A percentile compares a stretch with the other conserved stretches of the same genome.
Conservation (phyloP, 768 basidiomycete species). For the Boletus rufocinnamomeus region DNA sequence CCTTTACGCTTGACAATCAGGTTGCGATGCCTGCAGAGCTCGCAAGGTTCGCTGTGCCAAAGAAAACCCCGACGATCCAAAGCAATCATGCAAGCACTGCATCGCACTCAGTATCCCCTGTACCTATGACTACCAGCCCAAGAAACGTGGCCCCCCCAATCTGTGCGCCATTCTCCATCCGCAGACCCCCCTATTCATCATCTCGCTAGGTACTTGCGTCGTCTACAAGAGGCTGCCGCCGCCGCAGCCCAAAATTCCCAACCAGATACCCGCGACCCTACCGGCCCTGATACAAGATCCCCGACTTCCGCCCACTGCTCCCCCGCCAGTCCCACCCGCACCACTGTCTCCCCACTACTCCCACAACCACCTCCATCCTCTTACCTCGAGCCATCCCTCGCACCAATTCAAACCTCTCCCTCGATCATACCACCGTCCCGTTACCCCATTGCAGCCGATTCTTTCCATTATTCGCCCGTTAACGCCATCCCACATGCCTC, state of each 20-base stretch:
- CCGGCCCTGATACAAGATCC: conserved; percentile 44
- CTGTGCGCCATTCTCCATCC: conserved; percentile 51
- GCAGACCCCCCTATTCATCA: not conserved
- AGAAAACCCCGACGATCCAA: conserved; percentile 75
- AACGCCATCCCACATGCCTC: conserved; percentile 36
- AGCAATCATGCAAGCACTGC: conserved; percentile 86
- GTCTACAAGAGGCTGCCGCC: conserved; percentile 76
- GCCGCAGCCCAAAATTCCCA: conserved; percentile 42
- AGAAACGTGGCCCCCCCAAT: conserved; percentile 92
- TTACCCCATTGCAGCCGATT: conserved; percentile 71
- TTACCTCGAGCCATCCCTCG: conserved; percentile 55
- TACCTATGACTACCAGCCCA: conserved; percentile 91
- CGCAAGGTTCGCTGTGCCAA: conserved; percentile 85
- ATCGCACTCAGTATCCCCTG: conserved; percentile 79
- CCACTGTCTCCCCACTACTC: conserved; percentile 47
- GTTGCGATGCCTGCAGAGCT: conserved; percentile 84
- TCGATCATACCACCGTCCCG: conserved; percentile 57
- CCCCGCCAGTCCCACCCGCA: conserved; percentile 50
- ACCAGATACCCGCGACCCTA: conserved; percentile 36
- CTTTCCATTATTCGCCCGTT: conserved; percentile 56
- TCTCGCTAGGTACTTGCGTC: conserved; percentile 64
- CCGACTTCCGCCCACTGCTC: conserved; percentile 49
- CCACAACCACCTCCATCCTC: conserved; percentile 26
- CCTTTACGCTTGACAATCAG: conserved; percentile 41
- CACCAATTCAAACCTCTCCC: conserved; percentile 44